These are phyloP conservation scores for Prunus dulcis DNA, from an alignment of 306 rosid genomes.

Conservation along the genomic window DNA sequence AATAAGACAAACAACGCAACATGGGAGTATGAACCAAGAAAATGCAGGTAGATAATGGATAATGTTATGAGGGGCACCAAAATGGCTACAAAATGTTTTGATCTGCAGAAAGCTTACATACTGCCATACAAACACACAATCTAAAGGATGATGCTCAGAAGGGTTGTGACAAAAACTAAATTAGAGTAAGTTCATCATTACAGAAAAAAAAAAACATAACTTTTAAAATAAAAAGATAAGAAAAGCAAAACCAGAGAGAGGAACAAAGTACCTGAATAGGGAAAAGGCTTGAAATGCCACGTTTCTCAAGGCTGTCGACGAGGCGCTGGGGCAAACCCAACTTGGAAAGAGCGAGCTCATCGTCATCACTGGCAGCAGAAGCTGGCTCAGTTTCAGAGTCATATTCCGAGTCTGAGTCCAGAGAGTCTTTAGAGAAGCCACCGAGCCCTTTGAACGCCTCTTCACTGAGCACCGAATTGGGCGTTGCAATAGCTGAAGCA, in stretches of 20 bases:
- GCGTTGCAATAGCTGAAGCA: conserved; percentile 78
- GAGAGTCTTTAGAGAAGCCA: conserved; percentile 40
- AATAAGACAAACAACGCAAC: neutral
- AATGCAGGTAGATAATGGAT: neutral
- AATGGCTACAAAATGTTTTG: neutral
- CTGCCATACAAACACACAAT: neutral
- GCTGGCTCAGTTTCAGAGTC: conserved; percentile 31
- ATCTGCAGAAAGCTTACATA: neutral
- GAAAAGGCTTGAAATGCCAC: conserved; percentile 82
- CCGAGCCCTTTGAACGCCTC: conserved; percentile 79
- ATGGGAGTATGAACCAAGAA: neutral
- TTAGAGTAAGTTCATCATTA: neutral
- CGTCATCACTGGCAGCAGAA: conserved; percentile 18
- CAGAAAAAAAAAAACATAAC: neutral
- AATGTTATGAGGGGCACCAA: neutral
- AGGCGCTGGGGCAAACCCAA: conserved; percentile 69
- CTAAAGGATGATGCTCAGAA: neutral
- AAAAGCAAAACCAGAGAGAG: neutral
- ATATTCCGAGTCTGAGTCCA: conserved; percentile 26
- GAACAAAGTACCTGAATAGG: conserved; percentile 71
- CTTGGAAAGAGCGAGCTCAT: conserved; percentile 79
- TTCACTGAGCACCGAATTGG: conserved; percentile 89
- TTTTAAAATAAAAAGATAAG: neutral
- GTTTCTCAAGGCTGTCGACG: conserved; percentile 52
- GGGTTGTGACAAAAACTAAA: neutral